These are phyloP conservation scores for Ambrosiella xylebori DNA, from an alignment of 2,329 filamentous ascomycete species.

Conservation along the genomic window DNA sequence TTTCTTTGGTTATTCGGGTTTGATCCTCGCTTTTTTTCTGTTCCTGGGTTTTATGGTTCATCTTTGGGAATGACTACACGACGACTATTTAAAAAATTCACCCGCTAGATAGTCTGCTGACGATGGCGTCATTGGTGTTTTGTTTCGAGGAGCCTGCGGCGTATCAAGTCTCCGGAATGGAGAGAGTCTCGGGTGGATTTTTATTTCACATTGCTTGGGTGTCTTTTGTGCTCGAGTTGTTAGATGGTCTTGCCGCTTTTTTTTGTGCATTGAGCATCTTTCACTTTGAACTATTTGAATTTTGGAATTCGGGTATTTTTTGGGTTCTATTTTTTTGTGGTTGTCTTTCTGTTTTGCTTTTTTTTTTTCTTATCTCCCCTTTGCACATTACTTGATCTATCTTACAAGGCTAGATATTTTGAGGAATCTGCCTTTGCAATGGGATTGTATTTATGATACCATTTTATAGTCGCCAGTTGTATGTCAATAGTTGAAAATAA, in stretches of 20 bases:
- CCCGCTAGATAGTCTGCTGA: neutral
- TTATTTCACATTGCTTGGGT: neutral
- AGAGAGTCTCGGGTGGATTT: neutral
- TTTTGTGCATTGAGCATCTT: neutral
- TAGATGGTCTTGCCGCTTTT: neutral
- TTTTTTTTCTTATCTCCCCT: neutral
- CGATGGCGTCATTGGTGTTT: neutral
- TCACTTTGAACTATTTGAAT: neutral
- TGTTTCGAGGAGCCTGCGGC: neutral
- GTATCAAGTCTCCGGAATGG: neutral
- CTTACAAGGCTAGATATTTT: no score
- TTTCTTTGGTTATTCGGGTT: neutral
- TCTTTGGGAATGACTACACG: conserved; percentile 1
- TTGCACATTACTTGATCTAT: no score
- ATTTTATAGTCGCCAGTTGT: neutral
- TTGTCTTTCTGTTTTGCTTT: neutral
- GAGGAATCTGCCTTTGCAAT: neutral
- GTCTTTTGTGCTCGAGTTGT: neutral
- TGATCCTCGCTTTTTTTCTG: neutral
- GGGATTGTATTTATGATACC: neutral
- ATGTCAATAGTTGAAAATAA: neutral
- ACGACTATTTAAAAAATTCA: neutral
- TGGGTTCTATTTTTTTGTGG: neutral
- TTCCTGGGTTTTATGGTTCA: neutral
- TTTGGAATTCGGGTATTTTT: neutral